These are phyloP conservation scores for Jimgerdemannia lactiflua DNA, from an alignment of 192 early-diverging fungal genomes.

Conservation along the genomic window DNA sequence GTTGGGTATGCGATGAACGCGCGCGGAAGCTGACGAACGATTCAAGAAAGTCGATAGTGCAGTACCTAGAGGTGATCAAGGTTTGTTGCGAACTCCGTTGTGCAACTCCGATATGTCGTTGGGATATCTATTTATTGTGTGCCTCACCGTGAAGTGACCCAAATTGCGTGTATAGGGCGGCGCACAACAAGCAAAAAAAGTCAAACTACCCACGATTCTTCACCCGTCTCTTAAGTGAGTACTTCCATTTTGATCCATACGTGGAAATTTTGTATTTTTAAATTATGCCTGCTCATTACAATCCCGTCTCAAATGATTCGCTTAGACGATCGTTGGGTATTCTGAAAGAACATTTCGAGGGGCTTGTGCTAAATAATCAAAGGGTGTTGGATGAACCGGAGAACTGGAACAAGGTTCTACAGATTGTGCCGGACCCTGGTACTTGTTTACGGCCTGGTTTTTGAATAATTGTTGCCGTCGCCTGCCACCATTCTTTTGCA, in stretches of 20 bases:
- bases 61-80: constrained; percentile 78
- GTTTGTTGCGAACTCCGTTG: constrained; percentile 15
- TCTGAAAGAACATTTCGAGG: constrained; percentile 70
- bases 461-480: background rate
- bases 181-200: constrained; percentile 67
- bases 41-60: constrained; percentile 77
- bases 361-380: constrained; percentile 68
- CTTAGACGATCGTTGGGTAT: constrained; percentile 60
- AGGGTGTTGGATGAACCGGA: constrained; percentile 61
- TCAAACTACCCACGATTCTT: constrained; percentile 56
- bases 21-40: constrained; percentile 78
- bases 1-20: constrained; percentile 93
- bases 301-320: background rate
- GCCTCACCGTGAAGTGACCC: background rate
- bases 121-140: background rate
- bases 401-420: constrained; percentile 75
- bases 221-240: constrained; percentile 73
- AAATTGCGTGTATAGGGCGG: constrained; percentile 54
- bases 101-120: background rate
- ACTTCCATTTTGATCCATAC: background rate
- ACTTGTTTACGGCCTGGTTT: background rate
- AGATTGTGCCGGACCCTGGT: constrained; percentile 77
- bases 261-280: constrained; percentile 9
- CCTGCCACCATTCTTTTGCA: too few species aligned
- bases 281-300: background rate